Conservation (phyloP, 176 grass and related monocot species). For the Luzula sylvatica region DNA sequence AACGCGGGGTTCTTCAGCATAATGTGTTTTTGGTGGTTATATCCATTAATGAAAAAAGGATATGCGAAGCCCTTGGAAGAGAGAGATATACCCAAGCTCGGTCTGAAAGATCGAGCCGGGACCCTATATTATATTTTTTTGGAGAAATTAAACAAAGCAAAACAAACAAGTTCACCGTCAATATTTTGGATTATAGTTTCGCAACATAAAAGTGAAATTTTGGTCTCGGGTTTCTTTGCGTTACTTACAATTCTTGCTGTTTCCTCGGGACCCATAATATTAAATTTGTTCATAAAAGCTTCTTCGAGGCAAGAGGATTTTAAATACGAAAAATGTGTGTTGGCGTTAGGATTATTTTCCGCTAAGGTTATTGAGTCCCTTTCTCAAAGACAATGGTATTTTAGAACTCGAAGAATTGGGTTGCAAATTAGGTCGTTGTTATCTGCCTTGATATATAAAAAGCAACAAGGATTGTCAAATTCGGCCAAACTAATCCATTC, state of each 20-base stretch:
- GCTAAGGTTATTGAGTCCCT: constrained; percentile 74
- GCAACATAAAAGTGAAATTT: constrained; percentile 52
- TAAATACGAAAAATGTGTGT: constrained; percentile 55
- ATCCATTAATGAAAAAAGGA: constrained; percentile 72
- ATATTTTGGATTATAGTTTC: constrained; percentile 65
- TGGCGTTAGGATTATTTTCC: constrained; percentile 46
- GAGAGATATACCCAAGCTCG: constrained; percentile 59
- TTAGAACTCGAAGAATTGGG: constrained; percentile 65
- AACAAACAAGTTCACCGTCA: constrained; percentile 21
- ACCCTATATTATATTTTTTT: constrained; percentile 43
- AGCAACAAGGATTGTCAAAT: constrained; percentile 64
- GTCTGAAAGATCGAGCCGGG: constrained; percentile 34
- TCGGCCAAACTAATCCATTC: constrained; percentile 62
- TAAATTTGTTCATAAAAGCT: constrained; percentile 72
- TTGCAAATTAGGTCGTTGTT: constrained; percentile 63
- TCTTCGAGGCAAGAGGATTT: constrained; percentile 46
- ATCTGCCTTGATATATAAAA: constrained; percentile 72
- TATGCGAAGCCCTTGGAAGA: constrained; percentile 72
- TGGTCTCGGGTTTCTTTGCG: constrained; percentile 64
- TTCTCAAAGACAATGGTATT: constrained; percentile 87
- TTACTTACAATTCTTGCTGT: constrained; percentile 65
- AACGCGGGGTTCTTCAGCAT: constrained; percentile 47
- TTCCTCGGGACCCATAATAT: constrained; percentile 58
- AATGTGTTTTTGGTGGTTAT: constrained; percentile 90
- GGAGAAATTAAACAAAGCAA: constrained; percentile 40